Conservation (phyloP, 176 grass and related monocot genomes). For the Avena insularis region DNA sequence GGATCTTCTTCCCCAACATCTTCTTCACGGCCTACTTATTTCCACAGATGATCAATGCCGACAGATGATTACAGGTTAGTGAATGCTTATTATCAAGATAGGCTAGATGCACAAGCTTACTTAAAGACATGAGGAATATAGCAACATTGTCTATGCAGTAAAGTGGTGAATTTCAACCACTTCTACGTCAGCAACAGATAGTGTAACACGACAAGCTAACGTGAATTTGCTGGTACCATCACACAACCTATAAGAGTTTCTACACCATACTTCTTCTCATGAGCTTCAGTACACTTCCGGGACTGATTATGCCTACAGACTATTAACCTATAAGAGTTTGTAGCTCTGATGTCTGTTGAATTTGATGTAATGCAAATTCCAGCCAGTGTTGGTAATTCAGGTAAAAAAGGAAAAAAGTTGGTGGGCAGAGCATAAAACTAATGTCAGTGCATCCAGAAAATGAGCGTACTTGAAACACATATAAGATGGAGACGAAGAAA, state of each 20-base stretch:
- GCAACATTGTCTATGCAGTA: neutral
- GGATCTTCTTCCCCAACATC: conserved; percentile 96
- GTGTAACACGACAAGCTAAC: neutral
- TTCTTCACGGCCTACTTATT: conserved; percentile 89
- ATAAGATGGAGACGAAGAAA: conserved; percentile 44
- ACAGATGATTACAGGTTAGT: conserved; percentile 32
- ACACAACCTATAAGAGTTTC: too few species aligned
- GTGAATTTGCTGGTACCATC: neutral
- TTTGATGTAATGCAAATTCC: too few species aligned
- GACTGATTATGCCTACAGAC: too few species aligned
- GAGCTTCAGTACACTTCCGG: too few species aligned
- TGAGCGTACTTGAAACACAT: neutral
- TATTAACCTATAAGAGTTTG: too few species aligned
- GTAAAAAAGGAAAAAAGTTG: conserved; percentile 2
- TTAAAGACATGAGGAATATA: conserved; percentile 4
- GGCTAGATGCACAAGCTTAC: conserved; percentile 9
- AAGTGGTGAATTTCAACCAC: conserved; percentile 20
- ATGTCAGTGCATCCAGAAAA: conserved; percentile 1
- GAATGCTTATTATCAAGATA: conserved; percentile 17
- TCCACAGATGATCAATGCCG: conserved; percentile 43
- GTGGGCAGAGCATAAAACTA: conserved; percentile 14
- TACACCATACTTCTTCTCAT: too few species aligned
- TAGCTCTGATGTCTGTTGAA: neutral
- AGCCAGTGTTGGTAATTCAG: neutral
- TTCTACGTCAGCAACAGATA: conserved; percentile 20